Base-by-base conservation (phyloP, 768 basidiomycete genomes). In the Fistulinella prunicolor region DNA sequence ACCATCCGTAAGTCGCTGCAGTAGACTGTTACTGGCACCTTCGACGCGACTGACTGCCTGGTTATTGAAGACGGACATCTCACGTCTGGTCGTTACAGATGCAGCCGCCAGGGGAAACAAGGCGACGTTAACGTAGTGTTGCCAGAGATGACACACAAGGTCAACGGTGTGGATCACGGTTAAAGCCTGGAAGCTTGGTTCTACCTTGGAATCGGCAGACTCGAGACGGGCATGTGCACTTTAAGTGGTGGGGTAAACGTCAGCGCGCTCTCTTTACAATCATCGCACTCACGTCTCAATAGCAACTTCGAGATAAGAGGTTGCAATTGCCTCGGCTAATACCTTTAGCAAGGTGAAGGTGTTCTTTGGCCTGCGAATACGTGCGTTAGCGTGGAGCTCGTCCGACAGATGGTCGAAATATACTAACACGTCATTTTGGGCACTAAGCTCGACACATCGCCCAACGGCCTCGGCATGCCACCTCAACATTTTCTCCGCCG, bases 391-490 rank as follows among this genome's bases (percentile, higher is more conserved):
- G 9, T 45, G 22, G 13, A 37, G 17, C 36, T 20, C 16, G 12
- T 30, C 29, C 35, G 30, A n/a, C 32, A 36, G 9, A 4, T 38
- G 20, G 29, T 37, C 23, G 49, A 35, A 8, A 22, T 1, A 17
- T 3, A 75, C 90, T 70, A 61, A 96, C 93, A 94, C 82, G 60
- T 99, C 96, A 36, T 80, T 83, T 8, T 79, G 61, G 10, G 84
- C 68, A 60, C 85, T 94, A 39, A 99, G 72, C 67, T 98, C 96
- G 10, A 94, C 89, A 55, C 92, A 94, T 57, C 96, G 73, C 4
- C 96, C 95, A 23, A 96, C 85, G 5, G 94, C 91, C 64, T 99
- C 96, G 2, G 96, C 95, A 67, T 99, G 96, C 94, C 95, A 97
- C 65, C 84, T 90, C 14, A 98, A 71, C 84, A 98, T 94, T 58